Evolutionary conservation across 2,329 filamentous ascomycete species (phyloP).

Genomic region (Nakataea oryzae): DNA sequence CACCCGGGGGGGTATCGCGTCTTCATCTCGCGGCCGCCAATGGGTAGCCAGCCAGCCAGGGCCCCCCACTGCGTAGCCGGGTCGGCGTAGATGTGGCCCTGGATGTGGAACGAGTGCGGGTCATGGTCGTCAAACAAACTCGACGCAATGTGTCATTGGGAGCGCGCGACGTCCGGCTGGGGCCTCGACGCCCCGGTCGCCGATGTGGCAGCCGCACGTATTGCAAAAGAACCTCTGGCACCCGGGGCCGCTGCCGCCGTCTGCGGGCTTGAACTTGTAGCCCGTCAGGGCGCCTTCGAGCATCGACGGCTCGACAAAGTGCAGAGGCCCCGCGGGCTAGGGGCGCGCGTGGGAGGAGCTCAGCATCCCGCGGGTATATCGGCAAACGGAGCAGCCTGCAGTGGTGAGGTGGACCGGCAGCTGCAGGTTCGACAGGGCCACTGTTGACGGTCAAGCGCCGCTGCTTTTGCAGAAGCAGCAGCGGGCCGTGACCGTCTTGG

Average conservation of each 20-base stretch:
- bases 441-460: constrained; percentile 29
- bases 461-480: constrained; percentile 33
- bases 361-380: constrained; percentile 28
- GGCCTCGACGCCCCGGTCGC: constrained; percentile 18
- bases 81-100: constrained; percentile 23
- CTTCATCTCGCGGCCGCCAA: constrained; percentile 18
- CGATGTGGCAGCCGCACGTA: constrained; percentile 34
- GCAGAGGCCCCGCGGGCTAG: constrained; percentile 20
- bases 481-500: constrained; percentile 28
- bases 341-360: constrained; percentile 28
- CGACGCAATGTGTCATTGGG: constrained; percentile 25
- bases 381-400: constrained; percentile 35
- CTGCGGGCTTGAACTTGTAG: constrained; percentile 18
- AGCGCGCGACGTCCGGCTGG: constrained; percentile 10
- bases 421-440: constrained; percentile 26
- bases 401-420: constrained; percentile 31
- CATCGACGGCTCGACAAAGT: constrained; percentile 28
- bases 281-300: constrained; percentile 20
- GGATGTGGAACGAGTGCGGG: constrained; percentile 22
- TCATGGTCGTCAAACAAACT: constrained; percentile 27
- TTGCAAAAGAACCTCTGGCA: constrained; percentile 32
- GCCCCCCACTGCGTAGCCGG: constrained; percentile 17
- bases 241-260: constrained; percentile 6
- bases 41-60: constrained; percentile 23
- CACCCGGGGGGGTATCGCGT: constrained; percentile 26